Conservation (phyloP, 805 yeast species). For the Ogataea parapolymorpha region DNA sequence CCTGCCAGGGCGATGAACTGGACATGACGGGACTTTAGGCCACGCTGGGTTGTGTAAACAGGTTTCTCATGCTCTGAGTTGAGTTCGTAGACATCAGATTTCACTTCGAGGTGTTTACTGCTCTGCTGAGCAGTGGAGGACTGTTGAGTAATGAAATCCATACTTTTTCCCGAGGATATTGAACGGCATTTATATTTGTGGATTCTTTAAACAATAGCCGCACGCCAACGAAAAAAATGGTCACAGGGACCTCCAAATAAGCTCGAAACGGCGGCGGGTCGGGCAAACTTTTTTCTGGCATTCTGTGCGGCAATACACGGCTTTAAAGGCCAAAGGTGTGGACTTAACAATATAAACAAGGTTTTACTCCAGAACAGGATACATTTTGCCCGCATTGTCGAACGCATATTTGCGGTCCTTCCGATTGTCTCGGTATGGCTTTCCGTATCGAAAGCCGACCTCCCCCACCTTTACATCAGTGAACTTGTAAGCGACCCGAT, state of each 20-base stretch:
- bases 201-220: slow-evolving; percentile 4
- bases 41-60: slow-evolving; percentile 33
- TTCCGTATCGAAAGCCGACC: slow-evolving; percentile 92
- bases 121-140: background rate
- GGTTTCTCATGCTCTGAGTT: slow-evolving; percentile 1
- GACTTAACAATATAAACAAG: background rate
- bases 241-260: background rate
- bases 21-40: slow-evolving; percentile 46
- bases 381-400: slow-evolving; percentile 61
- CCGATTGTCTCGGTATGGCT: slow-evolving; percentile 83
- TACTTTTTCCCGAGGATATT: background rate
- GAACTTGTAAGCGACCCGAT: slow-evolving; percentile 69
- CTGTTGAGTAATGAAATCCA: background rate
- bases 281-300: too few relatives aligned
- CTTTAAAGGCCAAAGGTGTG: background rate
- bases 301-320: background rate
- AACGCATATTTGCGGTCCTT: slow-evolving; percentile 74
- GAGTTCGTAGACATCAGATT: slow-evolving; percentile 7
- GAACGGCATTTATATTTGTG: background rate
- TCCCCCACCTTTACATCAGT: slow-evolving; percentile 74
- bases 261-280: background rate
- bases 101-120: slow-evolving; percentile 1
- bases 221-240: background rate
- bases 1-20: slow-evolving; percentile 73
- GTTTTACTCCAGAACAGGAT: slow-evolving; percentile 28